These are phyloP conservation scores for Melastoma malabathricum DNA, from an alignment of 345 rosid species.

Conservation along the genomic window DNA sequence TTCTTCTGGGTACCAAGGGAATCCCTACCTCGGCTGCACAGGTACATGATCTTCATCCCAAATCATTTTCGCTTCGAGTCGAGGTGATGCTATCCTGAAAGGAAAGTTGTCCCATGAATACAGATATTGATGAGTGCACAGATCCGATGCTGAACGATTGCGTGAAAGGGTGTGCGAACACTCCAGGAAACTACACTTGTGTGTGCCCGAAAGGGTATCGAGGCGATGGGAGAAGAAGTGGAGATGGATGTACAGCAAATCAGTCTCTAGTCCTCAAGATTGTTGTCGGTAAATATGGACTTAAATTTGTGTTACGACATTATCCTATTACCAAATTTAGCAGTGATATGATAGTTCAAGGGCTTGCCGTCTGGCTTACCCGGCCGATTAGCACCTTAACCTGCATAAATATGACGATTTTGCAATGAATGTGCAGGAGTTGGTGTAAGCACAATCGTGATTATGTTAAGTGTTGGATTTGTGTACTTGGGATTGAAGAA, in stretches of 20 bases:
- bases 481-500: slow-evolving; percentile 6
- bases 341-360: too few species aligned
- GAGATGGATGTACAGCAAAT: slow-evolving; percentile 6
- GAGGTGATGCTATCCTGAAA: background rate
- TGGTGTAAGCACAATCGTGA: background rate
- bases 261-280: background rate
- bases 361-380: too few species aligned
- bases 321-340: too few species aligned
- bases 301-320: too few species aligned
- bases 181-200: slow-evolving; percentile 16
- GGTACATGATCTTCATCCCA: too few species aligned
- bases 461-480: slow-evolving; percentile 2
- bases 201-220: slow-evolving; percentile 15
- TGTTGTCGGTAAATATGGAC: slow-evolving; percentile 6
- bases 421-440: slow-evolving; percentile 1
- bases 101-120: too few species aligned
- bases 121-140: slow-evolving; percentile 21
- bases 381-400: too few species aligned
- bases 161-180: background rate
- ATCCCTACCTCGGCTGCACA: background rate
- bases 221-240: slow-evolving; percentile 11
- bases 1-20: background rate
- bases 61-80: too few species aligned
- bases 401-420: too few species aligned
- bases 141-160: background rate